Percentiles rank a stretch among this genome's conserved stretches.
These are phyloP conservation scores for Amoebophrya sp. DNA, from an alignment of 169 alveolate species.

Conservation along the genomic window DNA sequence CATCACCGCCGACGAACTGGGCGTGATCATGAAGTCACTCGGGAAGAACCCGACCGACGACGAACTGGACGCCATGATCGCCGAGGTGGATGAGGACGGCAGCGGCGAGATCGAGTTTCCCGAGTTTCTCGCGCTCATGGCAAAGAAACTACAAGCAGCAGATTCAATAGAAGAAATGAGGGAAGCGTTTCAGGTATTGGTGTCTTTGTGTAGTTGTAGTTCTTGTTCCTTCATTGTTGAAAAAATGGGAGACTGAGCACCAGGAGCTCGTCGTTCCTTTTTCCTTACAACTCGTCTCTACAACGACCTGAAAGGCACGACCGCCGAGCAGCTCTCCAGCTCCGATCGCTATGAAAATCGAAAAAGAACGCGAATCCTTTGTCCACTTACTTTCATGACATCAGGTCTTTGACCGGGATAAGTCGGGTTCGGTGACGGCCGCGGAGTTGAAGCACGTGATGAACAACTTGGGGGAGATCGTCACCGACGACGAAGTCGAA, in stretches of 20 bases:
- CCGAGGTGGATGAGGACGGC: constrained; percentile 71
- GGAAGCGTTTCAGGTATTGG: constrained; percentile 81
- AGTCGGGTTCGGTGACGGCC: constrained; percentile 37
- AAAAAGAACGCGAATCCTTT: no score
- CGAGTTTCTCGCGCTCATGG: constrained; percentile 90
- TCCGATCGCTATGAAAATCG: no score
- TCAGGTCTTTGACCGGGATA: not conserved
- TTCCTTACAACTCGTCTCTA: no score
- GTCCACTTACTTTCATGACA: no score
- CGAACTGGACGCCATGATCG: constrained; percentile 63
- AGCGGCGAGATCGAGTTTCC: constrained; percentile 88
- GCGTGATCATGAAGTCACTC: not conserved
- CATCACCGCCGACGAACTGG: constrained; percentile 72
- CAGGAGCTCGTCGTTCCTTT: no score
- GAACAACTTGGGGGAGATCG: constrained; percentile 90
- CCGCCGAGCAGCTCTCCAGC: no score
- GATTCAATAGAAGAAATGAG: constrained; percentile 91
- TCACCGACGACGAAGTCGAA: constrained; percentile 92
- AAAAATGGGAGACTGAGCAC: no score
- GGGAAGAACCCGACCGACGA: constrained; percentile 25
- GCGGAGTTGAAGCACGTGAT: constrained; percentile 91
- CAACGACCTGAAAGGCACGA: no score
- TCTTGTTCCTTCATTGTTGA: no score
- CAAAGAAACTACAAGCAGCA: constrained; percentile 89
- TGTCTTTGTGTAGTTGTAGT: no score